These are phyloP conservation scores for Lactifluus rugatus DNA, from an alignment of 768 basidiomycete genomes.

Conservation along the genomic window DNA sequence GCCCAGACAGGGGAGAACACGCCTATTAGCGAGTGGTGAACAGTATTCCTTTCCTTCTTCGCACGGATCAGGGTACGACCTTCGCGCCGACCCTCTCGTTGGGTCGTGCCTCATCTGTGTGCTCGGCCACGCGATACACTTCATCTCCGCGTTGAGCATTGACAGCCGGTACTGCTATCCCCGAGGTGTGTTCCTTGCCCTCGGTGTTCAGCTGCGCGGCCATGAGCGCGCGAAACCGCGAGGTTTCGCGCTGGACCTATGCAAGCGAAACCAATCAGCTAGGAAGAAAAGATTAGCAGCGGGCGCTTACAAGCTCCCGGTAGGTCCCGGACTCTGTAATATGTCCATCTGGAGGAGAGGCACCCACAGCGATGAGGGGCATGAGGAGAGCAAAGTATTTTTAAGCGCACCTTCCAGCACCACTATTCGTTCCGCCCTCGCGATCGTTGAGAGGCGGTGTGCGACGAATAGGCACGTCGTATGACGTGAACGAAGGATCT, in stretches of 20 bases:
- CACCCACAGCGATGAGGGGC: background rate
- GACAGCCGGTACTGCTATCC: background rate
- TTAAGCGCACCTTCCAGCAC: constrained; percentile 66
- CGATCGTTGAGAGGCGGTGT: constrained; percentile 83
- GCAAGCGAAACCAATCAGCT: background rate
- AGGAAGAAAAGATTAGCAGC: background rate
- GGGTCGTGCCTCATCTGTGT: background rate
- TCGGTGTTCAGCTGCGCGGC: constrained; percentile 71
- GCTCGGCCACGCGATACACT: background rate
- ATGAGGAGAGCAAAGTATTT: background rate
- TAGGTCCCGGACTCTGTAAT: constrained; percentile 81
- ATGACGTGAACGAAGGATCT: constrained; percentile 65
- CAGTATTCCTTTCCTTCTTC: background rate
- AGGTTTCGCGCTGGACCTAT: constrained; percentile 57
- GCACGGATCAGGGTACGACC: background rate
- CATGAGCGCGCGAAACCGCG: constrained; percentile 81
- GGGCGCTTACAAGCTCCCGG: constrained; percentile 47
- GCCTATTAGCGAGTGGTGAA: background rate
- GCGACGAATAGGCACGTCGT: constrained; percentile 88
- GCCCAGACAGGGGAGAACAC: background rate
- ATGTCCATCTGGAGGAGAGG: constrained; percentile 43
- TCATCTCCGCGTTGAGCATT: background rate
- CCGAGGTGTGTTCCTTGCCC: background rate
- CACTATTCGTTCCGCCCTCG: constrained; percentile 80
- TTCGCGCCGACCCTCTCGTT: background rate